Evolutionary conservation across 31 red algal genomes (phyloP).

Genomic region (Odonthalia washingtoniensis): DNA sequence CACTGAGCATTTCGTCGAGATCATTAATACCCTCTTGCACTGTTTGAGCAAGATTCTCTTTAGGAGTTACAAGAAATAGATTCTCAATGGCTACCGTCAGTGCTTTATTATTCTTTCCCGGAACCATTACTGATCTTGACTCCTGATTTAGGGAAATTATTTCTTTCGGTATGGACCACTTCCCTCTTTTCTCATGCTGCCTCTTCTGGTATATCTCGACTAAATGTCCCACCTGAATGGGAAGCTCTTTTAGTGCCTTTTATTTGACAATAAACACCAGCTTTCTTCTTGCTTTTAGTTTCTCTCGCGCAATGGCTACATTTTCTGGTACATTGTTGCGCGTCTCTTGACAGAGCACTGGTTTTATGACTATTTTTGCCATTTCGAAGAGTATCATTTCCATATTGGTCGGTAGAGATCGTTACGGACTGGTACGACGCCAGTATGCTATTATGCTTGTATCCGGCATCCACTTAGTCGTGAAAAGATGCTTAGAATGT

Average conservation of each 20-base stretch:
- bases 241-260: conserved; percentile 33
- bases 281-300: conserved; percentile 10
- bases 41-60: too few species aligned
- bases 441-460: not conserved
- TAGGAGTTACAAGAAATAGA: too few species aligned
- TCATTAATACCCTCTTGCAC: too few species aligned
- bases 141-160: too few species aligned
- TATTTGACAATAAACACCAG: conserved; percentile 19
- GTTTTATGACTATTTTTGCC: not conserved
- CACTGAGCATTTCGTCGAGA: not conserved
- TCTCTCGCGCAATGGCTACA: too few species aligned
- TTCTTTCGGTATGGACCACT: conserved; percentile 5
- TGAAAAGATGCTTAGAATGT: conserved; percentile 37
- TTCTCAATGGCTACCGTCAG: too few species aligned
- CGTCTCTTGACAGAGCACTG: not conserved
- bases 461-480: conserved; percentile 1
- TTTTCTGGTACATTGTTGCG: not conserved
- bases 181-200: conserved; percentile 27
- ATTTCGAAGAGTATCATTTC: not conserved
- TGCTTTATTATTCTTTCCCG: too few species aligned
- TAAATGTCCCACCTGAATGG: conserved; percentile 15
- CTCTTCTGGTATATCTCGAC: conserved; percentile 36
- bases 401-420: not conserved
- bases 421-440: not conserved
- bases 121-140: too few species aligned